These are phyloP conservation scores for Pseudogymnoascus sp. DNA, from an alignment of 2,329 filamentous ascomycete species.

Conservation along the genomic window DNA sequence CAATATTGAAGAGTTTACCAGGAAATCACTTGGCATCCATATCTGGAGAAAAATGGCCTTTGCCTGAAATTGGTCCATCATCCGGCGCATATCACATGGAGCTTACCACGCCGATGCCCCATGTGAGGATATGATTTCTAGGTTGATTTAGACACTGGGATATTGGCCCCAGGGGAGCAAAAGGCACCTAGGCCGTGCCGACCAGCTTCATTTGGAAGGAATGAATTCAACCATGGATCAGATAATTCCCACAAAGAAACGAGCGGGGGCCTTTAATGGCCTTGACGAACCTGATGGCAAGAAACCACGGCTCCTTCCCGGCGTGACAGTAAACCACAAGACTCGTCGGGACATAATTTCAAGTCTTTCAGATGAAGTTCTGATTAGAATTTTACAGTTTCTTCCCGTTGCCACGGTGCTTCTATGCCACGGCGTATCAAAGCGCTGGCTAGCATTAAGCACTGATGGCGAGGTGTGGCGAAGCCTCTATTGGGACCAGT, in stretches of 20 bases:
- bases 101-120: background rate
- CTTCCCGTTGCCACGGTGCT: slow-evolving; percentile 64
- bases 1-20: background rate
- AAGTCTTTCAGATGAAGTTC: slow-evolving; percentile 74
- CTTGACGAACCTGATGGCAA: background rate
- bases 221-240: background rate
- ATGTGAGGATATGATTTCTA: background rate
- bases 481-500: slow-evolving; percentile 75
- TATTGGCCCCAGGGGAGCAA: background rate
- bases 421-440: slow-evolving; percentile 57
- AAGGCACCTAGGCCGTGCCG: background rate
- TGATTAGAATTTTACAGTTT: slow-evolving; percentile 74
- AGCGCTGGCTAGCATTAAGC: slow-evolving; percentile 63
- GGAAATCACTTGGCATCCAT: background rate
- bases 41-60: background rate
- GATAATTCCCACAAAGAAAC: background rate
- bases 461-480: slow-evolving; percentile 89
- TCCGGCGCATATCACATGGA: background rate
- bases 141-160: background rate
- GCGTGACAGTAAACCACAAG: background rate
- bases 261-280: background rate
- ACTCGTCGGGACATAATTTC: slow-evolving; percentile 54
- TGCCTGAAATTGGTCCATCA: background rate
- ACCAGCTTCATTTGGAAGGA: no score
- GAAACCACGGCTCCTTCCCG: background rate